phyloP scores from a whole-genome alignment of 208 protist genomes.

The Wallacemonas rigidus region DNA sequence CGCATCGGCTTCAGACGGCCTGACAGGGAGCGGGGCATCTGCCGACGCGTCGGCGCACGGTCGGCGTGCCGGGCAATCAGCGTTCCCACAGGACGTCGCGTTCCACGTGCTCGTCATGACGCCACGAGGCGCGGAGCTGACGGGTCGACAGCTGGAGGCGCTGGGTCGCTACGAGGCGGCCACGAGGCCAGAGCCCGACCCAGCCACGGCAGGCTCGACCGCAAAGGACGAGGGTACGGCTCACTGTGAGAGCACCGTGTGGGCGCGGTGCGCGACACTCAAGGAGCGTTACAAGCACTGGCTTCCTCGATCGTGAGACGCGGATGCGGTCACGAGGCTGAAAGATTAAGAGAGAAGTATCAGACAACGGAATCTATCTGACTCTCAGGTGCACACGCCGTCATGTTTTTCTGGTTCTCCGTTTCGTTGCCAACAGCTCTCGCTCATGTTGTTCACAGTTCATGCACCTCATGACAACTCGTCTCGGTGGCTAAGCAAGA shows the following conservation, averaged over 20 bases:
- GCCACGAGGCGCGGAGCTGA: constrained; percentile 47
- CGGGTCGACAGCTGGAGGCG: constrained; percentile 57
- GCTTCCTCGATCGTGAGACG: constrained; percentile 27
- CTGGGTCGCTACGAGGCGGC: constrained; percentile 47
- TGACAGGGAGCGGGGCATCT: neutral
- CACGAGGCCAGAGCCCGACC: constrained; percentile 3
- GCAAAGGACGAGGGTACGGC: neutral
- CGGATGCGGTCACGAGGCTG: no score
- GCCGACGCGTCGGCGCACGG: no score
- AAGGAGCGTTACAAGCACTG: constrained; percentile 68
- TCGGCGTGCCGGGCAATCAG: no score
- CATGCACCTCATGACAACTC: no score
- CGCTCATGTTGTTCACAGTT: no score
- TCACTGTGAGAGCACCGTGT: neutral
- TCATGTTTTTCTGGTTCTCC: no score
- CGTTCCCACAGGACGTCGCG: constrained; percentile 20
- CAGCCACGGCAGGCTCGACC: neutral
- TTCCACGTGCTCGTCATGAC: constrained; percentile 82
- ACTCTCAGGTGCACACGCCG: no score
- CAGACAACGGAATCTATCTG: no score
- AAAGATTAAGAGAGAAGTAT: no score
- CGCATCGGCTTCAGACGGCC: no score
- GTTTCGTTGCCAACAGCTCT: no score
- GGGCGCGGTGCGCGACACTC: constrained; percentile 36
- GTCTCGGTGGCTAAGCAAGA: no score